Evolutionary conservation across 2,329 filamentous ascomycete genomes (phyloP), one percentile per base, ranked within the genome.

Genomic region (Myotisia sp.): DNA sequence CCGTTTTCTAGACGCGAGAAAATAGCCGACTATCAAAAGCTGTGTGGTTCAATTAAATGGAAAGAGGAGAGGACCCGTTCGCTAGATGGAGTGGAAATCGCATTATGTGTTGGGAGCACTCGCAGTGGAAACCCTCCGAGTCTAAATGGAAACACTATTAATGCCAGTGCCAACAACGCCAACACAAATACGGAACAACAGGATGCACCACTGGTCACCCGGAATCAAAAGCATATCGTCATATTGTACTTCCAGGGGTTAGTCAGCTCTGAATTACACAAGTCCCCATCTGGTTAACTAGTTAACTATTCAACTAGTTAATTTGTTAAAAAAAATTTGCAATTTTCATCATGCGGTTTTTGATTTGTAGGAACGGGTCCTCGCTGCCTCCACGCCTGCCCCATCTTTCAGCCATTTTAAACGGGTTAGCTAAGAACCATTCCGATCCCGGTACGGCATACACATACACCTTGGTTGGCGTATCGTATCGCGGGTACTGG

Each of bases 401-500:
- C 7, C 41, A 54, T 22, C 53, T 71, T 4, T 68, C 67, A 1
- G 50, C 55, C 6, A 48, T 66, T 5, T 41, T 71, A 18, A 53
- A 54, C 14, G 29, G 26, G 17, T 27, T 40, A 30, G 18, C 36
- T 17, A 27, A 33, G 19, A 13, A 18, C 2, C n/a, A n/a, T n/a
- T 34, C 40, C 6, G 27, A 41, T 6, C 29, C 44, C 2, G 24
- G 41, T 12, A 24, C 8, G 22, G 22, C 8, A 7, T 33, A 43
- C 2, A 26, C 24, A 24, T 37, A 41, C 16, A 40, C 56, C 1
- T 40, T 71, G 3, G 54, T 64, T 1, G 64, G 63, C 3, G 45
- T 71, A 5, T 71, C 68, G 4, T 71, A 83, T 50, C 71, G 79
- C 27, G 79, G 80, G 7, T 87, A 78, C 51, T 87, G 81, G 82